Base-by-base conservation (phyloP, 257 asterid species). In the Gentiana dahurica region DNA sequence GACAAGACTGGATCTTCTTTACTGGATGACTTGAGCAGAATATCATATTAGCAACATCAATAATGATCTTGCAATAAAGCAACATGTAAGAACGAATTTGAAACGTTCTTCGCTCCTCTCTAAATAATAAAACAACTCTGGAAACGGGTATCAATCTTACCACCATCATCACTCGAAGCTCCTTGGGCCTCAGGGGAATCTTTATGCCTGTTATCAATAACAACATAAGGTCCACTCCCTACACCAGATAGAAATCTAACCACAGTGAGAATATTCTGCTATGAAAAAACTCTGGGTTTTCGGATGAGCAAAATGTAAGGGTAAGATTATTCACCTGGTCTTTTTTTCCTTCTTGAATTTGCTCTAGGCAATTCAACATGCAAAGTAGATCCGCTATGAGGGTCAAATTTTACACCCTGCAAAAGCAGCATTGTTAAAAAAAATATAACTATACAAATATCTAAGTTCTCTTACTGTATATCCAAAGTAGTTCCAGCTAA, bases 151-250 rank as follows among this genome's bases (percentile, higher is more conserved):
- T 11, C 37, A 32, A 54, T 47, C 49, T 69, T 73, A n/a, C n/a
- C n/a, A 83, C 96, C 96, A 71, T 81, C 94, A 66, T 83, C 82
- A 52, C 89, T 81, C 55, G 93, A 91, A 48, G 87, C 73, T 60
- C 76, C 89, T 71, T 77, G 77, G 12, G 76, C 82, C 36, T 72
- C 78, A 12, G 71, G 60, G 33, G 60, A 77, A 49, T 78, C 62
- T 69, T 68, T 81, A 12, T 58, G 71, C 77, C 98, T 77, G 54
- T 71, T 83, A 74, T 91, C 97, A 59, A 87, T 91, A 55, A 91
- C 98, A 56, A 87, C 87, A 75, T 91, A 91, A 5, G 98, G 95
- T 57, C 96, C 98, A 66, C 81, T 77, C 71, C 95, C 98, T 91
- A n/a, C n/a, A n/a, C n/a, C n/a, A 52, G 45, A 55, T 63, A 51